Conservation (phyloP, 2,329 filamentous ascomycete species). For the Stylonectria norvegica region DNA sequence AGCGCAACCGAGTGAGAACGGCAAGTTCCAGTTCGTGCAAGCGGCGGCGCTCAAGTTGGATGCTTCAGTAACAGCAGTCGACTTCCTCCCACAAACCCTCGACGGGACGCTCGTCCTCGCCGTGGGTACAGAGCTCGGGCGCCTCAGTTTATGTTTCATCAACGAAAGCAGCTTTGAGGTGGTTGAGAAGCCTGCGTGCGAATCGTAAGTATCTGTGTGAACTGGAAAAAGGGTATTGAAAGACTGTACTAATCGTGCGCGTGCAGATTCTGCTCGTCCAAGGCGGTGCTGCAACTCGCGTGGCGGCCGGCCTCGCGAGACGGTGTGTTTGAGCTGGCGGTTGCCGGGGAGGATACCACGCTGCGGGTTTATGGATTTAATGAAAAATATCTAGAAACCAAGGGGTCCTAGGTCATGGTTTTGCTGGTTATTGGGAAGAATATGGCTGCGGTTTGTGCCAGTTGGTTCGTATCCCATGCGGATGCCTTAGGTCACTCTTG, state of each 20-base stretch:
- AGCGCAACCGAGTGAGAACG: slow-evolving; percentile 30
- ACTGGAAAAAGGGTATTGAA: too few species aligned
- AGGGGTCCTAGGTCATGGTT: slow-evolving; percentile 17
- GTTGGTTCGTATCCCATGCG: too few species aligned
- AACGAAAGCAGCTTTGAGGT: slow-evolving; percentile 37
- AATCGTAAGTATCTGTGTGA: slow-evolving; percentile 42
- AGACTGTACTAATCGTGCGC: too few species aligned
- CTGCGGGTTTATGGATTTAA: slow-evolving; percentile 53
- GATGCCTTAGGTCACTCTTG: too few species aligned
- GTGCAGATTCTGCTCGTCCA: slow-evolving; percentile 48
- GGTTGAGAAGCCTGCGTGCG: slow-evolving; percentile 32
- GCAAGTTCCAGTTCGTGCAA: slow-evolving; percentile 46
- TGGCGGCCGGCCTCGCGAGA: slow-evolving; percentile 57
- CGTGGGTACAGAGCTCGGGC: slow-evolving; percentile 55
- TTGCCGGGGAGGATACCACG: slow-evolving; percentile 60
- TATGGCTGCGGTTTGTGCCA: too few species aligned
- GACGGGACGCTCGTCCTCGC: slow-evolving; percentile 44
- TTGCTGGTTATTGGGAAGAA: too few species aligned
- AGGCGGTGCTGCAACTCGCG: slow-evolving; percentile 62
- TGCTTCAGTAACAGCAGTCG: slow-evolving; percentile 66
- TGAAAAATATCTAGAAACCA: slow-evolving; percentile 23
- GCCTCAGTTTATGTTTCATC: slow-evolving; percentile 43
- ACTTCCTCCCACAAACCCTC: slow-evolving; percentile 50
- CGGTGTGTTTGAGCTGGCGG: slow-evolving; percentile 41
- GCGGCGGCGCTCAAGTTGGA: slow-evolving; percentile 52